Conservation (phyloP, 2,329 filamentous ascomycete genomes). For the Phoma sp. region DNA sequence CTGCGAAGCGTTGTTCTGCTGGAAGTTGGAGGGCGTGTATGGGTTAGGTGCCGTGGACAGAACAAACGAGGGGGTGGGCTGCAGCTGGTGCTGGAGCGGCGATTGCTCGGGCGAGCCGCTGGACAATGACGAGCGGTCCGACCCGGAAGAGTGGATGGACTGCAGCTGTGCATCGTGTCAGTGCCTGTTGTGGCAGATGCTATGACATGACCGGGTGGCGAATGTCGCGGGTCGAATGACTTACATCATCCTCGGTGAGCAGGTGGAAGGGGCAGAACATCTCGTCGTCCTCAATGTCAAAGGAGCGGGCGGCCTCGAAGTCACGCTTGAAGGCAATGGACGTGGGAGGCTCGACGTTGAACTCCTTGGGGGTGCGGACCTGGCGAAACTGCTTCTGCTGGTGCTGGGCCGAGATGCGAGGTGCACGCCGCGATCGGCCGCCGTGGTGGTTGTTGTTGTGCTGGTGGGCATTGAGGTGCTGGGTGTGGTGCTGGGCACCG, state of each 20-base stretch:
- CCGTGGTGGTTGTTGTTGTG: slow-evolving; percentile 70
- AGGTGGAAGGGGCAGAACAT: slow-evolving; percentile 89
- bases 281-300: slow-evolving; percentile 94
- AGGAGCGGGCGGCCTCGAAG: slow-evolving; percentile 90
- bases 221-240: slow-evolving; percentile 37
- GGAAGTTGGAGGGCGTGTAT: slow-evolving; percentile 66
- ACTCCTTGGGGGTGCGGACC: slow-evolving; percentile 84
- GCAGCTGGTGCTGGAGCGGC: slow-evolving; percentile 82
- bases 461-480: slow-evolving; percentile 61
- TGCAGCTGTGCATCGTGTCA: slow-evolving; percentile 69
- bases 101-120: slow-evolving; percentile 93
- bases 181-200: slow-evolving; percentile 29
- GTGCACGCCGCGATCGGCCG: slow-evolving; percentile 83
- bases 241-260: slow-evolving; percentile 91
- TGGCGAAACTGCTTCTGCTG: slow-evolving; percentile 89
- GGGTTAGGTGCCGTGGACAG: slow-evolving; percentile 70
- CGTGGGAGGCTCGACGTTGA: slow-evolving; percentile 74
- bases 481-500: slow-evolving; percentile 53
- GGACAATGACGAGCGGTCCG: slow-evolving; percentile 92
- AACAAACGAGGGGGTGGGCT: slow-evolving; percentile 72
- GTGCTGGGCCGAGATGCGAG: slow-evolving; percentile 79
- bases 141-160: slow-evolving; percentile 86
- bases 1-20: slow-evolving; percentile 59
- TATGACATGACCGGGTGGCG: slow-evolving; percentile 35
- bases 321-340: slow-evolving; percentile 81